Percentiles rank a stretch among this genome's conserved stretches.
Evolutionary conservation across 164 flowering plant species (phyloP).

Genomic region (Platanus orientalis): DNA sequence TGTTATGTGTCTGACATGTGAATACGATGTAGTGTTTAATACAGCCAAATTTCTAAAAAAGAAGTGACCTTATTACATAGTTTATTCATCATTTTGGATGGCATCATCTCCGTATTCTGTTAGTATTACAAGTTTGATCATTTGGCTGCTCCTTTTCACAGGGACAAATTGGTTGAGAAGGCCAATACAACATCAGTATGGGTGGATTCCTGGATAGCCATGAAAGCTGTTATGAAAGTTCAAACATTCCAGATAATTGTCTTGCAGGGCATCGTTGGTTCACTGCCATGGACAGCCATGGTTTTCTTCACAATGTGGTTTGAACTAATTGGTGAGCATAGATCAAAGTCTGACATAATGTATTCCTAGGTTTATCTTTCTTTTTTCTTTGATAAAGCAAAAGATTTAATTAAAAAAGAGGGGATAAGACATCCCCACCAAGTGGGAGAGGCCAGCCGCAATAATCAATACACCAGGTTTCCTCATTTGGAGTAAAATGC

Average conservation of each 20-base stretch:
- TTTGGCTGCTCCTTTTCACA: conserved; percentile 21
- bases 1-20: too few species aligned
- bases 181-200: conserved; percentile 43
- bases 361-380: neutral
- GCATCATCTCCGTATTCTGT: too few species aligned
- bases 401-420: neutral
- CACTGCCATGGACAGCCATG: conserved; percentile 97
- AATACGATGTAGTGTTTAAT: too few species aligned
- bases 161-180: conserved; percentile 45
- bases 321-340: conserved; percentile 75
- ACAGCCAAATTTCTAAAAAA: too few species aligned
- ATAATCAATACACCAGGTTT: neutral
- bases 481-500: neutral
- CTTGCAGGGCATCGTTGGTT: conserved; percentile 89
- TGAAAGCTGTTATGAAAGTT: conserved; percentile 71
- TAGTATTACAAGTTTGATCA: too few species aligned
- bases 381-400: neutral
- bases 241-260: conserved; percentile 84
- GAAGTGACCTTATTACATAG: too few species aligned
- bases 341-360: neutral
- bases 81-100: too few species aligned
- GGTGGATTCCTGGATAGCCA: conserved; percentile 78
- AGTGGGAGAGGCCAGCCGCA: too few species aligned
- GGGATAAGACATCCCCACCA: neutral
- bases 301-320: conserved; percentile 98